These are phyloP conservation scores for Yamadazyma dushanensis DNA, from an alignment of 1,139 yeast species.

Conservation along the genomic window DNA sequence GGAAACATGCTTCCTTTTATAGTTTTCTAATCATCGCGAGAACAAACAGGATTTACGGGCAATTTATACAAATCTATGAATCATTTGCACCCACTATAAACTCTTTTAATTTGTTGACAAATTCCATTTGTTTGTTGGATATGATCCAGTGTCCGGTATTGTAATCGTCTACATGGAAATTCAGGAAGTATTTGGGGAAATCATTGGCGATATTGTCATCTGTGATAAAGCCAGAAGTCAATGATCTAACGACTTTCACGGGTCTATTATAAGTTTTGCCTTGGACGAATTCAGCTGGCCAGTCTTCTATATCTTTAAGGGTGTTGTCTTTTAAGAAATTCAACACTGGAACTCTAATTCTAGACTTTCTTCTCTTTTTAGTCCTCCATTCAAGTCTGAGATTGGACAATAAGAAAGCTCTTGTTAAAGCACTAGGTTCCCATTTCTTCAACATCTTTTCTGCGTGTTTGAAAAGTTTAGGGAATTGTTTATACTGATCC, in stretches of 20 bases:
- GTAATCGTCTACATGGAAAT: slow-evolving; percentile 26
- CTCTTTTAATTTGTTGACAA: slow-evolving; percentile 25
- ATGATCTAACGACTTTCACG: slow-evolving; percentile 41
- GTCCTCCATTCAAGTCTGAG: slow-evolving; percentile 20
- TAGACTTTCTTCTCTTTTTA: slow-evolving; percentile 19
- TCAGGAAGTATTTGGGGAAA: slow-evolving; percentile 39
- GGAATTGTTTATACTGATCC: slow-evolving; percentile 3
- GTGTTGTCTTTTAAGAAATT: slow-evolving; percentile 28
- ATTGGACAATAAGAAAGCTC: slow-evolving; percentile 32
- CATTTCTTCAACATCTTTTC: slow-evolving; percentile 21
- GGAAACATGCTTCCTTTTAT: slow-evolving; percentile 10
- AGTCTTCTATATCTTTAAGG: slow-evolving; percentile 35
- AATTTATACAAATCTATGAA: not conserved
- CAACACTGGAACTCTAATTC: slow-evolving; percentile 26
- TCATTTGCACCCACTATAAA: slow-evolving; percentile 14
- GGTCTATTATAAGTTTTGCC: slow-evolving; percentile 32
- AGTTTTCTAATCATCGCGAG: slow-evolving; percentile 9
- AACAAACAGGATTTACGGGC: not conserved
- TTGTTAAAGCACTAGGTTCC: slow-evolving; percentile 24
- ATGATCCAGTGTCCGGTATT: slow-evolving; percentile 51
- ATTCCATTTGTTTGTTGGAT: slow-evolving; percentile 39
- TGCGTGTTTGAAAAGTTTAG: slow-evolving; percentile 4
- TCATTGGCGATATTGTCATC: slow-evolving; percentile 23
- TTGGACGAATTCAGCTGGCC: slow-evolving; percentile 37
- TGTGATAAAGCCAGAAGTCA: slow-evolving; percentile 40